These are phyloP conservation scores for Xylaria sp. DNA, from an alignment of 2,329 filamentous ascomycete species.

Conservation along the genomic window DNA sequence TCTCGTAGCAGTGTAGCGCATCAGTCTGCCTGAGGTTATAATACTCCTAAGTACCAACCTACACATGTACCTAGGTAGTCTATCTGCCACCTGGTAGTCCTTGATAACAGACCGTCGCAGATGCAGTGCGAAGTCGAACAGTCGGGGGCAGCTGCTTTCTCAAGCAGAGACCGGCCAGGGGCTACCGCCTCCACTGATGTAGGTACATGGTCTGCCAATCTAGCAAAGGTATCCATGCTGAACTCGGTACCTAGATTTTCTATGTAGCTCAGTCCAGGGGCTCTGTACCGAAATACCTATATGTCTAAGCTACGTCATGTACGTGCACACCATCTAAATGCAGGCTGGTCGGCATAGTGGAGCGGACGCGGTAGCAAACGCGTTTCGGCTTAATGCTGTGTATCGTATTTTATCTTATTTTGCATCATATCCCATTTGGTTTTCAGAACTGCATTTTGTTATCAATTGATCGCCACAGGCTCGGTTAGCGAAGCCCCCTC, in stretches of 20 bases:
- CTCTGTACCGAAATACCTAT: neutral
- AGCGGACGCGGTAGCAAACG: conserved; percentile 10
- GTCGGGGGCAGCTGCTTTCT: neutral
- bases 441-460: neutral
- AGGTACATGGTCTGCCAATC: neutral
- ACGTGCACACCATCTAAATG: neutral
- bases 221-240: neutral
- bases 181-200: neutral
- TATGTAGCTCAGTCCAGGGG: too few relatives aligned
- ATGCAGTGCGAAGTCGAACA: neutral
- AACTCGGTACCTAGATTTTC: neutral
- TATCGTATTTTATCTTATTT: neutral
- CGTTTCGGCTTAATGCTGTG: neutral
- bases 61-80: too few relatives aligned
- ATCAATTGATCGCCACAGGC: neutral
- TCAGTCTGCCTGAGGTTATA: too few relatives aligned
- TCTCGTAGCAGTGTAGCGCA: too few relatives aligned
- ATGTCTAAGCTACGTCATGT: neutral
- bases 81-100: neutral
- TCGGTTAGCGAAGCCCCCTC: neutral
- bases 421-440: neutral
- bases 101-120: neutral
- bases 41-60: too few relatives aligned
- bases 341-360: neutral
- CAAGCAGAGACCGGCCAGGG: too few relatives aligned